These are phyloP conservation scores for Panicum miliaceum DNA, from an alignment of 176 grass and related monocot species.

Conservation along the genomic window DNA sequence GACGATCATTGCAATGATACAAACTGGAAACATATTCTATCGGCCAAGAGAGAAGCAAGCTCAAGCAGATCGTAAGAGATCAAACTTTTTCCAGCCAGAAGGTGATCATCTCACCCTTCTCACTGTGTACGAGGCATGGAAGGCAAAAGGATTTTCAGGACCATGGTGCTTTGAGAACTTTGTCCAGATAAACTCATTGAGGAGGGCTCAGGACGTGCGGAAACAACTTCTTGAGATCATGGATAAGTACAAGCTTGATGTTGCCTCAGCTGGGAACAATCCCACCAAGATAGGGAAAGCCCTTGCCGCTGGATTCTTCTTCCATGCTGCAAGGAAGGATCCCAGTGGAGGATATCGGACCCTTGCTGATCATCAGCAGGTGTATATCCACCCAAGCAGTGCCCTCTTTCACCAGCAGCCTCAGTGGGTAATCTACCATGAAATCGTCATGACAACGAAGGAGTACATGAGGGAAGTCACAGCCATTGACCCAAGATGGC, in stretches of 20 bases:
- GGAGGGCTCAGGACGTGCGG: slow-evolving; percentile 72
- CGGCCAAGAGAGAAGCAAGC: slow-evolving; percentile 65
- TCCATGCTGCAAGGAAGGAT: slow-evolving; percentile 70
- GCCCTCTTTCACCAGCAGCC: slow-evolving; percentile 68
- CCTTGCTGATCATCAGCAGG: slow-evolving; percentile 62
- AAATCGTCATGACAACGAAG: slow-evolving; percentile 68
- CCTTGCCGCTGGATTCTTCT: slow-evolving; percentile 65
- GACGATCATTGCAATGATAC: slow-evolving; percentile 57
- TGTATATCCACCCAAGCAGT: slow-evolving; percentile 73
- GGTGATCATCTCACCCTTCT: slow-evolving; percentile 64
- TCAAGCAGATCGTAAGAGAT: slow-evolving; percentile 54
- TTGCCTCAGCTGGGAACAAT: slow-evolving; percentile 58
- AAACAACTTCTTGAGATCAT: slow-evolving; percentile 76
- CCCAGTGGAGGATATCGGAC: slow-evolving; percentile 66
- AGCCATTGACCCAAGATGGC: slow-evolving; percentile 35
- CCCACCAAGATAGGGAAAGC: slow-evolving; percentile 68
- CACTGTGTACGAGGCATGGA: slow-evolving; percentile 67
- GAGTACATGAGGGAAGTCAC: slow-evolving; percentile 59
- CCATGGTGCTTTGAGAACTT: slow-evolving; percentile 84
- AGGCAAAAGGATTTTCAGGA: slow-evolving; percentile 69
- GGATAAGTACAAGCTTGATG: slow-evolving; percentile 68
- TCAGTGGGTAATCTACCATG: slow-evolving; percentile 72
- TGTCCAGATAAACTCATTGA: slow-evolving; percentile 56
- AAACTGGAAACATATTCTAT: slow-evolving; percentile 51
- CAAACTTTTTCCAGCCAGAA: slow-evolving; percentile 54